Base-by-base conservation (phyloP, 768 basidiomycete species). In the Mycena filopes region DNA sequence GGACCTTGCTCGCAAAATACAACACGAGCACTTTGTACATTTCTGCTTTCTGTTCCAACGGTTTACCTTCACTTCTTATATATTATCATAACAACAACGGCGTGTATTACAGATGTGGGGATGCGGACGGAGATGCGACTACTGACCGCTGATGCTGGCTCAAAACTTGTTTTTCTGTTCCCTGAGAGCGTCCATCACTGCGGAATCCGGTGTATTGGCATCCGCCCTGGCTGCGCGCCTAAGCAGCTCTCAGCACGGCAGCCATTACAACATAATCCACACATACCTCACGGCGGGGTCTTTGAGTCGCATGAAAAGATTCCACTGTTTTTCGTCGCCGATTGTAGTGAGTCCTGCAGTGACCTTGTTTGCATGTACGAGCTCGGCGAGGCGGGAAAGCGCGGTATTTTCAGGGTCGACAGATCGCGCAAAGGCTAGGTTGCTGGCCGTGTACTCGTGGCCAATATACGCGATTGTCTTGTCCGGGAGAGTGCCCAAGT, bases 251-350 rank as follows among this genome's bases (percentile, higher is more conserved):
- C 18, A 46, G 40, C n/a, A 21, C n/a, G 29, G 23, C 41, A 43
- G 42, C 3, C 25, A 41, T 7, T n/a, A 20, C 28, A 21, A 40
- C 13, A 40, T 43, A 45, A 36, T 9, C 81, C n/a, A n/a, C n/a
- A n/a, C 88, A 64, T 69, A 94, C 94, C 81, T 81, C 36, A 96
- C 86, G 7, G 87, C 82, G 6, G 83, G 81, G 66, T 80, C 87
- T 6, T 83, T 78, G 13, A 95, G 78, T 20, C 95, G 86, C 94
- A 98, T 95, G 77, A 98, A 98, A 10, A 95, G 89, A 77, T 99
- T 99, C 93, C 94, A 96, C 67, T 88, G 82, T 79, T 95, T 96
- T 81, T 99, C 97, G 69, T 99, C 93, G 0, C 86, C 92, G 53
- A 99, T 96, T 0, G 95, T 98, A 15, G 92, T 91, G 74, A 90